Conservation (phyloP, 805 yeast genomes). For the Yarrowia deformans region DNA sequence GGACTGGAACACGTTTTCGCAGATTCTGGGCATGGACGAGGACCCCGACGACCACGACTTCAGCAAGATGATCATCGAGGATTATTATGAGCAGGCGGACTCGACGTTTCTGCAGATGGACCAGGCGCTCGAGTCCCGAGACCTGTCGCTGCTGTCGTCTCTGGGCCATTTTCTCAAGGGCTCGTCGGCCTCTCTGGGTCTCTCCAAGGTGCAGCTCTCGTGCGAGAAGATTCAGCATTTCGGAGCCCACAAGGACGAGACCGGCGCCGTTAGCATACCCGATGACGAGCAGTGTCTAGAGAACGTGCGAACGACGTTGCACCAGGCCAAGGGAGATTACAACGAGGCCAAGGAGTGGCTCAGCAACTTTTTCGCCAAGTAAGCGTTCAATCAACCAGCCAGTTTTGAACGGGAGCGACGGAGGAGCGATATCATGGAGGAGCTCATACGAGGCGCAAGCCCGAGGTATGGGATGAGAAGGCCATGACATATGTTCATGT, state of each 20-base stretch:
- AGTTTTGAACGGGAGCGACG: no score
- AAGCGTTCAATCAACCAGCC: no score
- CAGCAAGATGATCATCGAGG: constrained; percentile 74
- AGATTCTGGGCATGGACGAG: constrained; percentile 92
- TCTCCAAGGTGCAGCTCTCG: constrained; percentile 78
- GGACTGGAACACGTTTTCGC: constrained; percentile 88
- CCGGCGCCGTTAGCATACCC: constrained; percentile 49
- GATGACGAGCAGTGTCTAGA: constrained; percentile 50
- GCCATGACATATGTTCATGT: not conserved
- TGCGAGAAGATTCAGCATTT: constrained; percentile 95
- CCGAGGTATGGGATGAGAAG: not conserved
- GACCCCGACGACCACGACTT: constrained; percentile 84
- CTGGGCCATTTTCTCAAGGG: constrained; percentile 95
- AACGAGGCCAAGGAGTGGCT: constrained; percentile 48
- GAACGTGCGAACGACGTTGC: constrained; percentile 46
- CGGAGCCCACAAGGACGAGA: constrained; percentile 61
- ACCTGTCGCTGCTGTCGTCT: constrained; percentile 67
- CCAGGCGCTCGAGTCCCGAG: constrained; percentile 54
- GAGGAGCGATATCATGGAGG: no score
- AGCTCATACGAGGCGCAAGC: no score
- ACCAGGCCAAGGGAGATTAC: constrained; percentile 50
- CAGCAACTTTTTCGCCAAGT: constrained; percentile 45
- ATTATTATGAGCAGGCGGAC: constrained; percentile 88
- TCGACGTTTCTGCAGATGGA: constrained; percentile 80
- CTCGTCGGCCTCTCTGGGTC: constrained; percentile 91